Base-by-base conservation (phyloP, 441 rosid genomes). In the Macaranga tanarius region DNA sequence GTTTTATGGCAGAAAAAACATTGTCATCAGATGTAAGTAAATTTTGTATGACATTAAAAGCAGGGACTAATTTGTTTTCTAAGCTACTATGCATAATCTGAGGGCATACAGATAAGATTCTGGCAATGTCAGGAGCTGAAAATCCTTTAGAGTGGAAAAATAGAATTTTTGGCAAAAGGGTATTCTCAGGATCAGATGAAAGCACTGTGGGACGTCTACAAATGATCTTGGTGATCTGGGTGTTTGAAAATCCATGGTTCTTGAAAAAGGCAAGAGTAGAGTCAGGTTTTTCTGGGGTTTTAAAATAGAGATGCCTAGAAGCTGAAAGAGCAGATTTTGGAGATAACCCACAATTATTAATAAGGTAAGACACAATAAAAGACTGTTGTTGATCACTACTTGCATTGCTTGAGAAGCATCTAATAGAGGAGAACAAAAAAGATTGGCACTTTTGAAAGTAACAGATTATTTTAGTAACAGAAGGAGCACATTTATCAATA, bases 91-190 rank as follows among this genome's bases (percentile, higher is more conserved):
- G 10, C 26, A 80, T 28, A 61, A 80, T 25, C 6, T 5, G 7
- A 2, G 84, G 83, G 44, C 4, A 48, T 6, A 10, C 2, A 38
- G 62, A 57, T 7, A 77, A 25, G 17, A 72, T 16, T 20, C 38
- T 66, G 44, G 60, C 77, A 38, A 69, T 28, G 0, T 74, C 79
- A 56, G 73, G 34, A 13, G 44, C 60, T 12, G 83, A 70, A 2
- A 81, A 16, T 5, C 85, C 84, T 50, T 65, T 75, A 11, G 82
- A 79, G 55, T 40, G 11, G 10, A 84, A 51, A 38, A 86, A 82
- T 13, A 74, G 70, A 23, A 82, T 2, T 73, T 80, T 84, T 26
- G 82, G 78, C 40, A 72, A 47, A 56, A 82, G 69, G 61, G 65
- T 70, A 26, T 75, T 77, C 59, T 70, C 76, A 0, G 82, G 69